phyloP scores from a whole-genome alignment of 305 asterid genomes.

The Withania somnifera region DNA sequence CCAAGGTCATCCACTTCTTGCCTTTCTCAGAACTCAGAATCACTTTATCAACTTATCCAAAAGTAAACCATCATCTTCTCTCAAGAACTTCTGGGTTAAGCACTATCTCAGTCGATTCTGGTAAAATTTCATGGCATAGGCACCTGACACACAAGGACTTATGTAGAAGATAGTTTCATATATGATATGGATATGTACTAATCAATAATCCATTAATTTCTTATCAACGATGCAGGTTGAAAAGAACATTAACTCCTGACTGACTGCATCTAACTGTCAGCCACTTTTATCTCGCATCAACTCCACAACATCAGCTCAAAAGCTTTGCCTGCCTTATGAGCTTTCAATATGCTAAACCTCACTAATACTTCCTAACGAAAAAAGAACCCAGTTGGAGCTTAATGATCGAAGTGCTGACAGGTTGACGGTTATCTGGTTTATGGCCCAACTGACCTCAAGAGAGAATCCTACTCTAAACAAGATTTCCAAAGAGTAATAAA shows the following conservation, averaged over 20 bases:
- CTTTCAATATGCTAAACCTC: not conserved
- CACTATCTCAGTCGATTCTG: not conserved
- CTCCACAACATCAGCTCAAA: not conserved
- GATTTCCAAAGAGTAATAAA: not conserved
- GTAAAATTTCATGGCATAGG: not conserved
- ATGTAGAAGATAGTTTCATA: not conserved
- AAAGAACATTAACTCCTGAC: not conserved
- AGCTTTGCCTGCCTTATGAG: not conserved
- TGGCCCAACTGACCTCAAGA: not conserved
- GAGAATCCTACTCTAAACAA: not conserved
- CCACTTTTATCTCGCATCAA: not conserved
- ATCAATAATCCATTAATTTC: not conserved
- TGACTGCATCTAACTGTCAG: not conserved
- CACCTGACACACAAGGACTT: not conserved
- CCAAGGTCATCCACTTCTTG: not conserved
- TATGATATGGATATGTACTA: not conserved
- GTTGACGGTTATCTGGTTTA: not conserved
- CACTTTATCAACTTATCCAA: not conserved
- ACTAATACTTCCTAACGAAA: not conserved
- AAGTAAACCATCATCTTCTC: not conserved
- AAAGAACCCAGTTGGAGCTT: not conserved
- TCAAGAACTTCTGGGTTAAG: not conserved
- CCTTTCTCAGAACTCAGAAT: not conserved
- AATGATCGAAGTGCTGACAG: not conserved
- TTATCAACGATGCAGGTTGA: not conserved